Evolutionary conservation across 2,329 filamentous ascomycete species (phyloP).

Genomic region (Fusarium equiseti): DNA sequence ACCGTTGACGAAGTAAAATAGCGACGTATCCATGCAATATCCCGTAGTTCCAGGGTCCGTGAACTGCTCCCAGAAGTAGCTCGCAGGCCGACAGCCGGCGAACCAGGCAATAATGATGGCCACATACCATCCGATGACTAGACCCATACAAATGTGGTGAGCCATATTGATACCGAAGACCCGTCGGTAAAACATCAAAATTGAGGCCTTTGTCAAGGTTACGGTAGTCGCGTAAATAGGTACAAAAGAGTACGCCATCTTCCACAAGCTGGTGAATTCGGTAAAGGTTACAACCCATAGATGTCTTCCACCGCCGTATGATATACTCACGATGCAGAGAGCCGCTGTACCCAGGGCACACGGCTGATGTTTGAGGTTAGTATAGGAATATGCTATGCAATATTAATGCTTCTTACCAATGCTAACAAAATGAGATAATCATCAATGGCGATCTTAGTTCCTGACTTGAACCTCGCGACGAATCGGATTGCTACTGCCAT

Average conservation of each 20-base stretch:
- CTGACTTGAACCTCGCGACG: background rate
- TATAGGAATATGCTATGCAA: background rate
- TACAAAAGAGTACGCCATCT: constrained; percentile 2
- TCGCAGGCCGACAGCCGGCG: constrained; percentile 5
- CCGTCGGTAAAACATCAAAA: constrained; percentile 1
- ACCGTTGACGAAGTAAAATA: constrained; percentile 8
- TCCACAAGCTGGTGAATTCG: constrained; percentile 4
- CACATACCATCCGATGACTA: constrained; percentile 6
- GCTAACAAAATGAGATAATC: constrained; percentile 2
- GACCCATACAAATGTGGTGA: background rate
- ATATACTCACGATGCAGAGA: constrained; percentile 1
- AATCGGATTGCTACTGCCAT: background rate
- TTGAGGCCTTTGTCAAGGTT: background rate
- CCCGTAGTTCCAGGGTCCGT: background rate
- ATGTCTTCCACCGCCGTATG: background rate
- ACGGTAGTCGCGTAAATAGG: constrained; percentile 7
- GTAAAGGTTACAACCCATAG: constrained; percentile 4
- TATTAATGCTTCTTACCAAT: background rate
- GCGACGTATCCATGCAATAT: background rate
- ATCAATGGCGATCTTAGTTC: background rate
- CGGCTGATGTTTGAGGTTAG: background rate
- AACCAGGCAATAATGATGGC: constrained; percentile 13
- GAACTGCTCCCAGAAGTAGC: constrained; percentile 18
- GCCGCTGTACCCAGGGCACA: background rate
- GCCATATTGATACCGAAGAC: background rate